A percentile compares a stretch with the other conserved stretches of the same genome.
Conservation (phyloP, 1,139 yeast species). For the Pichia sp. region DNA sequence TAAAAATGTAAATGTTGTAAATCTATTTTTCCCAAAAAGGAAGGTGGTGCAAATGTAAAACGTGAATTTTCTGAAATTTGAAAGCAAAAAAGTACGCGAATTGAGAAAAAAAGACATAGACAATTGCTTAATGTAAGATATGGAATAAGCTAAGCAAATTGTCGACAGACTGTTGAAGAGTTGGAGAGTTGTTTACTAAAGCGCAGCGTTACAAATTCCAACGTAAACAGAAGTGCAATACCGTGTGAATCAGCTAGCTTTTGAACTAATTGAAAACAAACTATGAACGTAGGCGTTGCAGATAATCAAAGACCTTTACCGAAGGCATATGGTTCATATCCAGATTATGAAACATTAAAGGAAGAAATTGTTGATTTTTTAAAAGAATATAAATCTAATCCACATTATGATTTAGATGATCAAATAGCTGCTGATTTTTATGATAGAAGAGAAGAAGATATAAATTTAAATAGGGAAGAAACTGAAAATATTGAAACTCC, state of each 20-base stretch:
- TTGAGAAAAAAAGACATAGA: too few species aligned
- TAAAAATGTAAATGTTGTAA: not conserved
- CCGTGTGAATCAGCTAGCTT: too few species aligned
- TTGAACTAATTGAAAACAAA: too few species aligned
- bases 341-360: conserved; percentile 52
- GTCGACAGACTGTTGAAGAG: too few species aligned
- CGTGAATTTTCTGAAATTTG: too few species aligned
- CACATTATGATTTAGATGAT: conserved; percentile 25
- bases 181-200: too few species aligned
- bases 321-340: conserved; percentile 12
- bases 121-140: too few species aligned
- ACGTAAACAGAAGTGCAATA: too few species aligned
- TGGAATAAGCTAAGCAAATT: too few species aligned
- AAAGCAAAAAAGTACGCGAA: too few species aligned
- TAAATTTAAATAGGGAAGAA: conserved; percentile 16
- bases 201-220: too few species aligned
- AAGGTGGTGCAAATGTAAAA: not conserved
- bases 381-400: conserved; percentile 46
- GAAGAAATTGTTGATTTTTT: conserved; percentile 52
- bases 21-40: conserved; percentile 1
- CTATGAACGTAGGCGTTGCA: too few species aligned
- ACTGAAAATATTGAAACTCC: conserved; percentile 40
- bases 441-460: conserved; percentile 30
- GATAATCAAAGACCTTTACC: conserved; percentile 7
- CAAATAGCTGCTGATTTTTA: conserved; percentile 21